Evolutionary conservation across 371 early-diverging fungal species (phyloP).

Genomic region (Apophysomyces ossiformis): DNA sequence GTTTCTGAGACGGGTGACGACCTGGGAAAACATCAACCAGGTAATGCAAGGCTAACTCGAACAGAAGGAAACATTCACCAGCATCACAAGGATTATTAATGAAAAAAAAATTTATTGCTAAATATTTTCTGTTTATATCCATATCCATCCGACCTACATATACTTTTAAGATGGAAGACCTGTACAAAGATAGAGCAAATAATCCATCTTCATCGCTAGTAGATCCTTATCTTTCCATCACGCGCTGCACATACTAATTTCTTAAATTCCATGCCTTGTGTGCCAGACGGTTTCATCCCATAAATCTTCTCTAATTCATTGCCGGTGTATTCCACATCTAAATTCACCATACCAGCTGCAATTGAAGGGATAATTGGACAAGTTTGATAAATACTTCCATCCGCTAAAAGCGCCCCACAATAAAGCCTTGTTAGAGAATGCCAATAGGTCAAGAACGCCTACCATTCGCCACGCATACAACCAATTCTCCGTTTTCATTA

Average conservation of each 20-base stretch:
- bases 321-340: conserved; percentile 41
- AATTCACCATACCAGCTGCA: not conserved
- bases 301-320: conserved; percentile 42
- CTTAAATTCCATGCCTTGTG: conserved; percentile 16
- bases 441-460: not conserved
- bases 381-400: conserved; percentile 48
- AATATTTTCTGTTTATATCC: too few species aligned
- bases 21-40: too few species aligned
- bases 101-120: too few species aligned
- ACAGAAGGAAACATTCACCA: too few species aligned
- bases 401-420: conserved; percentile 24
- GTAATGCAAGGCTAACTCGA: too few species aligned
- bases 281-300: conserved; percentile 24
- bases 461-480: conserved; percentile 38
- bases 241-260: conserved; percentile 36
- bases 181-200: too few species aligned
- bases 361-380: conserved; percentile 21
- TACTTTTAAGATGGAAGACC: too few species aligned
- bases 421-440: not conserved
- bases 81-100: too few species aligned
- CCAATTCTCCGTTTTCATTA: conserved; percentile 31
- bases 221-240: conserved; percentile 41
- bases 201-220: conserved; percentile 15
- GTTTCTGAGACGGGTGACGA: too few species aligned
- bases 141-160: too few species aligned